Percentiles rank a stretch among this genome's conserved stretches.
phyloP scores from a whole-genome alignment of 768 basidiomycete species.

The Hygrophoropsis aurantiaca region DNA sequence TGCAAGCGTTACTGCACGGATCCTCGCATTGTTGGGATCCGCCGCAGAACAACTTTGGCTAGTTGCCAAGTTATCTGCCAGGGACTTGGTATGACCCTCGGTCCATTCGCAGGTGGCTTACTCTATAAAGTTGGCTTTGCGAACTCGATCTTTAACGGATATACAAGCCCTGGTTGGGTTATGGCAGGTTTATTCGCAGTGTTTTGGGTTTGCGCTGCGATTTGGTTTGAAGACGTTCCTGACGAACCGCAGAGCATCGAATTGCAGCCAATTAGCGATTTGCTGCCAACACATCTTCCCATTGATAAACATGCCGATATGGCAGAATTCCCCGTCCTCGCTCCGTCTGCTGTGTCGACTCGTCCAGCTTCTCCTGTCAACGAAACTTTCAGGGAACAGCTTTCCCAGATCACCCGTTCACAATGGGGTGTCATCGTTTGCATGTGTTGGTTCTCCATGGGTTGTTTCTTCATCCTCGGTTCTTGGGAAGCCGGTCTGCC shows the following conservation, averaged over 20 bases:
- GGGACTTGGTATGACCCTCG: constrained; percentile 58
- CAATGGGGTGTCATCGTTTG: constrained; percentile 57
- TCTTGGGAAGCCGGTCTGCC: constrained; percentile 71
- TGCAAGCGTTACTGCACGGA: constrained; percentile 68
- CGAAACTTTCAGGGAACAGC: constrained; percentile 9
- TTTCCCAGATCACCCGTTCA: constrained; percentile 16
- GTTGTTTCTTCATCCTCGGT: constrained; percentile 69
- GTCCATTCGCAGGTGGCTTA: constrained; percentile 63
- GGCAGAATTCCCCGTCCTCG: not conserved
- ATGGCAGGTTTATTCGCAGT: constrained; percentile 54
- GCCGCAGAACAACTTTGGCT: constrained; percentile 60
- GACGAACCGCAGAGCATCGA: constrained; percentile 8
- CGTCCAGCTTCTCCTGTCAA: not conserved
- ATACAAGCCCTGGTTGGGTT: constrained; percentile 65
- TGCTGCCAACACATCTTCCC: not conserved
- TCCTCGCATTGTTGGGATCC: constrained; percentile 62
- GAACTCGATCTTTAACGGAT: constrained; percentile 63
- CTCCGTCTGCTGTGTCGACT: not conserved
- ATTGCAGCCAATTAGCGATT: constrained; percentile 9
- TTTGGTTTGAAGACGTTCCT: constrained; percentile 43
- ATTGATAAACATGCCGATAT: constrained; percentile 1
- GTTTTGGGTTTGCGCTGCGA: constrained; percentile 44
- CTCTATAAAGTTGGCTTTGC: constrained; percentile 60
- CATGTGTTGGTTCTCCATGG: constrained; percentile 73
- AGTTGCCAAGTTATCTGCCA: constrained; percentile 65